Percentiles rank a stretch among this genome's conserved stretches.
Evolutionary conservation across 1,284 basidiomycete genomes (phyloP).

Genomic region (Cryptococcus neoformans): DNA sequence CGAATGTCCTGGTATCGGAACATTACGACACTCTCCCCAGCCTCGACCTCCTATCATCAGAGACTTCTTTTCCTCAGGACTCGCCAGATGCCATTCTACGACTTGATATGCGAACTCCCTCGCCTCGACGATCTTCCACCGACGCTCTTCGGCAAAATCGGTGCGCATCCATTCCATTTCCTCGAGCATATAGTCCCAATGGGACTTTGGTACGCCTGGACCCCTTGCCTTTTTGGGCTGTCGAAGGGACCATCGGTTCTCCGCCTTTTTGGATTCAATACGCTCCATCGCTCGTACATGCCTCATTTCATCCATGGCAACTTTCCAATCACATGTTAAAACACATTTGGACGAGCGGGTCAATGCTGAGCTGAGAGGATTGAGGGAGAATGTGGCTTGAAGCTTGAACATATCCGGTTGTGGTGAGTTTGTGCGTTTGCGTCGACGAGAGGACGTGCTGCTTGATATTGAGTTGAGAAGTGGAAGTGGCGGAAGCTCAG

Average conservation of each 20-base stretch:
- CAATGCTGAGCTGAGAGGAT: slow-evolving; percentile 34
- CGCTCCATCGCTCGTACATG: slow-evolving; percentile 77
- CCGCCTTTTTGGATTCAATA: slow-evolving; percentile 78
- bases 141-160: slow-evolving; percentile 90
- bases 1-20: slow-evolving; percentile 28
- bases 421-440: slow-evolving; percentile 24
- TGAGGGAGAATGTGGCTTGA: slow-evolving; percentile 30
- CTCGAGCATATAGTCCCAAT: slow-evolving; percentile 95
- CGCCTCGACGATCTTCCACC: slow-evolving; percentile 87
- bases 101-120: slow-evolving; percentile 80
- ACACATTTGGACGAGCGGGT: slow-evolving; percentile 39
- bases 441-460: slow-evolving; percentile 5
- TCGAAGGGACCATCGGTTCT: slow-evolving; percentile 84
- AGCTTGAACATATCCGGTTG: slow-evolving; percentile 33
- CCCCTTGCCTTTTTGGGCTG: slow-evolving; percentile 93
- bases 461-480: slow-evolving; percentile 16
- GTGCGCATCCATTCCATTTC: slow-evolving; percentile 99
- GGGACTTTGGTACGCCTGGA: slow-evolving; percentile 75
- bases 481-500: slow-evolving; percentile 32
- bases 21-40: slow-evolving; percentile 33
- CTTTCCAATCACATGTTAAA: slow-evolving; percentile 41
- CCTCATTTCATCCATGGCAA: slow-evolving; percentile 71
- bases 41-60: slow-evolving; percentile 56
- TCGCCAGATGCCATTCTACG: slow-evolving; percentile 80
- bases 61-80: slow-evolving; percentile 62